Evolutionary conservation across 768 basidiomycete species (phyloP).

Genomic region (Saitozyma sp.): DNA sequence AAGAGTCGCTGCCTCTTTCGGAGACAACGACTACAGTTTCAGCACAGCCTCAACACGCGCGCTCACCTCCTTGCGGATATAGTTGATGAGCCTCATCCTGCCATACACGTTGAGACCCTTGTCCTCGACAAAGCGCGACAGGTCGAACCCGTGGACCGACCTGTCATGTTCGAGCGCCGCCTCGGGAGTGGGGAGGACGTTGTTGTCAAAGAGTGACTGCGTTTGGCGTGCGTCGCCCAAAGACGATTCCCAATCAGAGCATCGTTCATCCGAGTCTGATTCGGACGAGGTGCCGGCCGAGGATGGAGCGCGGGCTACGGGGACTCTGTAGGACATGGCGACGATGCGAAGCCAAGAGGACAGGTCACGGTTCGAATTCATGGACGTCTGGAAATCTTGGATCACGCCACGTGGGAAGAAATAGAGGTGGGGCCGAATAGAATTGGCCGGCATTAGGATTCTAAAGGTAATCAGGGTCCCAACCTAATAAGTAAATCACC

Average conservation of each 20-base stretch:
- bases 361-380: too few relatives aligned
- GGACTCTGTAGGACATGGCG: slow-evolving; percentile 19
- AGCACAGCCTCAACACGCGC: slow-evolving; percentile 4
- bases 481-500: too few relatives aligned
- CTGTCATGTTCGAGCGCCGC: slow-evolving; percentile 37
- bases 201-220: slow-evolving; percentile 41
- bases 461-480: too few relatives aligned
- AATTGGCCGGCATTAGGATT: too few relatives aligned
- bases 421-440: too few relatives aligned
- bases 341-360: too few relatives aligned
- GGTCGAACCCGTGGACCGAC: slow-evolving; percentile 21
- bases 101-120: slow-evolving; percentile 69
- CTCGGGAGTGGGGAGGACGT: slow-evolving; percentile 29
- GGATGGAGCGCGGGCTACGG: slow-evolving; percentile 4
- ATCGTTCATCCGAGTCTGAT: slow-evolving; percentile 27
- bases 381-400: too few relatives aligned
- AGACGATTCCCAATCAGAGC: slow-evolving; percentile 41
- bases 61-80: slow-evolving; percentile 62
- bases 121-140: slow-evolving; percentile 19
- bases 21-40: neutral
- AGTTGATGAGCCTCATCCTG: slow-evolving; percentile 80
- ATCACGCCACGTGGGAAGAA: too few relatives aligned
- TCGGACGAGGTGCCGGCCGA: slow-evolving; percentile 9
- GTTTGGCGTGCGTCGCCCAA: slow-evolving; percentile 35
- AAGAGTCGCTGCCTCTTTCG: neutral